A percentile compares a stretch with the other conserved stretches of the same genome.
These are phyloP conservation scores for Epithele typhae DNA, from an alignment of 768 basidiomycete species.

Conservation along the genomic window DNA sequence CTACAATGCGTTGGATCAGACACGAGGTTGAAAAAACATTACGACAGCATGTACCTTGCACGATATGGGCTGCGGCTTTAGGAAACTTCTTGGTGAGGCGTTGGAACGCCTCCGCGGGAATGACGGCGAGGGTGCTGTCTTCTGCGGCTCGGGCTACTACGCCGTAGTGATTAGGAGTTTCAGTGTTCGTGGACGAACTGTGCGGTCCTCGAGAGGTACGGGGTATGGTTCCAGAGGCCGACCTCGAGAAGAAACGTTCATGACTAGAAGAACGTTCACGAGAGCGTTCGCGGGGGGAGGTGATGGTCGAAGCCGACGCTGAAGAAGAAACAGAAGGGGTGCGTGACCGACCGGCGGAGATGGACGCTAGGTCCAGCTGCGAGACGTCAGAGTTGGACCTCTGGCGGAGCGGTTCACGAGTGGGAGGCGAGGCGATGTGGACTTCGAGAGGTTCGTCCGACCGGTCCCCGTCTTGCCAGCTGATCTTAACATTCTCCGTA, in stretches of 20 bases:
- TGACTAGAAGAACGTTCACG: slow-evolving; percentile 14
- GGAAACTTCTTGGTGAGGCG: slow-evolving; percentile 94
- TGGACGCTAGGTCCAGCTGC: slow-evolving; percentile 42
- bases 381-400: slow-evolving; percentile 66
- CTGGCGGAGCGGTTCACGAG: slow-evolving; percentile 4
- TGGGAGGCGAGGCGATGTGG: slow-evolving; percentile 5
- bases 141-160: slow-evolving; percentile 90
- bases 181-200: slow-evolving; percentile 1
- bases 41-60: slow-evolving; percentile 64
- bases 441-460: slow-evolving; percentile 16
- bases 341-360: slow-evolving; percentile 33
- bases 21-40: slow-evolving; percentile 3
- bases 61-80: slow-evolving; percentile 94
- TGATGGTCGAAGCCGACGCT: slow-evolving; percentile 41
- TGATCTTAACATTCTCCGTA: slow-evolving; percentile 89
- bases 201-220: slow-evolving; percentile 1
- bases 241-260: slow-evolving; percentile 6
- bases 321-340: slow-evolving; percentile 62
- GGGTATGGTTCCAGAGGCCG: slow-evolving; percentile 1
- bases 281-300: slow-evolving; percentile 28
- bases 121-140: slow-evolving; percentile 96
- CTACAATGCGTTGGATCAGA: slow-evolving; percentile 26
- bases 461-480: slow-evolving; percentile 74
- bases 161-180: slow-evolving; percentile 47
- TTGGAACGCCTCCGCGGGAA: slow-evolving; percentile 95